These are phyloP conservation scores for Salicornia ramosissima DNA, from an alignment of 148 eudicot species.

Conservation along the genomic window DNA sequence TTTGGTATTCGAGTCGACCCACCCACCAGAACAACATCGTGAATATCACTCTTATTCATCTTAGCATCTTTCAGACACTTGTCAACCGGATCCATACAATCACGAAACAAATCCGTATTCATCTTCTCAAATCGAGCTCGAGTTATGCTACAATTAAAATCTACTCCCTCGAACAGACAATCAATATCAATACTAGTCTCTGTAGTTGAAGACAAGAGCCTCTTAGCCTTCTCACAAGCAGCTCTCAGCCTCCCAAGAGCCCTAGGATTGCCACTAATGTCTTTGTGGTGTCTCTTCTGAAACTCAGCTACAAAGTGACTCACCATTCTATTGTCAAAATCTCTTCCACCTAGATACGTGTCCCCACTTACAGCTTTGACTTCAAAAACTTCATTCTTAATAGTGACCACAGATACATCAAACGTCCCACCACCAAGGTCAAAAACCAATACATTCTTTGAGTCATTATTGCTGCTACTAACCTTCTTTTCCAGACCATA, in stretches of 20 bases:
- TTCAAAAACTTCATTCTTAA: not conserved
- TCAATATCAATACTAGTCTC: conserved; percentile 5
- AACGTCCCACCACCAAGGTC: not conserved
- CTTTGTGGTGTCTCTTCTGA: not conserved
- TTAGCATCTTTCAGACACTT: conserved; percentile 2
- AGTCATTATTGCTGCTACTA: not conserved
- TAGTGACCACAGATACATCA: conserved; percentile 3
- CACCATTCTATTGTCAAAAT: not conserved
- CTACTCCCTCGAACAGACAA: conserved; percentile 1
- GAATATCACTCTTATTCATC: not conserved
- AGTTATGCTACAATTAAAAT: not conserved
- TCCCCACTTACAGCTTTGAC: not conserved
- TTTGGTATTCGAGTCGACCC: not conserved
- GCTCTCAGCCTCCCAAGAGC: not conserved
- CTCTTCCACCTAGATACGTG: not conserved
- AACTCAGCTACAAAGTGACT: conserved; percentile 4
- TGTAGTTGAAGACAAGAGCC: not conserved
- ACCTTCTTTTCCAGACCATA: not conserved
- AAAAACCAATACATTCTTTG: conserved; percentile 3
- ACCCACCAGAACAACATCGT: conserved; percentile 6
- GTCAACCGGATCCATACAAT: not conserved
- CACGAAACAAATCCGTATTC: not conserved
- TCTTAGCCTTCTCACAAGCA: not conserved
- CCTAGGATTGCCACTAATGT: not conserved
- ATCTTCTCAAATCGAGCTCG: not conserved